Base-by-base conservation (phyloP, 2,329 filamentous ascomycete species). In the Monilinia fructicola region DNA sequence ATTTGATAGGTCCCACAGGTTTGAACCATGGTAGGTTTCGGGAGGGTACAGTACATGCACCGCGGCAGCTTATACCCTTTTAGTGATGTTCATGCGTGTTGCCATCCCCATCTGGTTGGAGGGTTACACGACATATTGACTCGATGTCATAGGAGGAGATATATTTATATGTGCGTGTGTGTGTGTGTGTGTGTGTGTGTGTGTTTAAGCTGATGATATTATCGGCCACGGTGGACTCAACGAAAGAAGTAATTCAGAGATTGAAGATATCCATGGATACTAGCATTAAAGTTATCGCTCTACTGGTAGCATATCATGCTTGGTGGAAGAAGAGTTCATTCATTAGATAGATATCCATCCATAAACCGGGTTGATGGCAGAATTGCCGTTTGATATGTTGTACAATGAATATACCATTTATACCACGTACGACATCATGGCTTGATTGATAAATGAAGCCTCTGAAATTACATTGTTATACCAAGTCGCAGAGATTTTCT, bases 1-100 rank as follows among this genome's bases (percentile, higher is more conserved):
- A 4, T 31, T 62, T 53, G 59, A 62, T 62, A 62, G n/a, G 59
- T 62, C n/a, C 56, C 56, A 60, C 11, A 44, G 21, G 23, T 9
- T 48, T 31, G 12, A 35, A 23, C 21, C 40, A 23, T 46, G 55
- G 40, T 23, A n/a, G 11, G 40, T 28, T 31, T 31, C 31, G 31
- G 31, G 10, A 1, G 16, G 40, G 40, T 46, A 46, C 12, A 40
- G 14, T 60, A 31, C 42, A 59, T 48, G 9, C 16, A 35, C 56
- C 56, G 28, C 28, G 56, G 44, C 11, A 18, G 42, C 12, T 48
- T 40, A 31, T 50, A 14, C 59, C 46, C 40, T 28, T 48, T 38
- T 48, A 35, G 42, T 60, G 21, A 14, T 60, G 56, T 60, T 60
- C 56, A 26, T 60, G 56, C 44, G 28, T 23, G 42, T 16, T 60